A percentile compares a stretch with the other conserved stretches of the same genome.
Evolutionary conservation across 129 eudicot genomes (phyloP).

Genomic region (Saussurea involucrata): DNA sequence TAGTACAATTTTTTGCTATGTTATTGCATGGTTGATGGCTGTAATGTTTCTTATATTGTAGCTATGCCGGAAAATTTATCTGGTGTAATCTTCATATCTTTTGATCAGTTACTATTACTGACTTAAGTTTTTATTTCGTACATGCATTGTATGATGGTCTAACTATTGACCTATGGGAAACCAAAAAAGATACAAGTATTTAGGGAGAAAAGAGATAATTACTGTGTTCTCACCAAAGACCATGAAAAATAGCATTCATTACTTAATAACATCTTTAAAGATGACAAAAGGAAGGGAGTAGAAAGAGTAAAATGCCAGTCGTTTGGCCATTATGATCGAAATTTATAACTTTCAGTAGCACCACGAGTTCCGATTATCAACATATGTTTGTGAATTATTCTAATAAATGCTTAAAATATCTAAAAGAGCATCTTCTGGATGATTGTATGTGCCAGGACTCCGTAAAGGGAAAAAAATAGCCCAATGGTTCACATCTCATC

Average conservation of each 20-base stretch:
- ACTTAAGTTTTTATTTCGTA: constrained; percentile 1
- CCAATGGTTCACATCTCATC: constrained; percentile 66
- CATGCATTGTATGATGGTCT: constrained; percentile 10
- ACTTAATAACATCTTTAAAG: neutral
- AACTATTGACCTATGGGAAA: neutral
- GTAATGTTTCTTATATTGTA: neutral
- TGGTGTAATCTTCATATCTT: neutral
- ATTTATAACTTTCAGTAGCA: constrained; percentile 4
- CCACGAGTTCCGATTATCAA: neutral
- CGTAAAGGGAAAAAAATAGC: constrained; percentile 69
- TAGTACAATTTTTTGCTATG: neutral
- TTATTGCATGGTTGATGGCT: neutral
- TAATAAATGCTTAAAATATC: constrained; percentile 1
- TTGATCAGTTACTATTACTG: neutral
- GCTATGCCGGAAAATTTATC: neutral
- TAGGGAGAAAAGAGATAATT: neutral
- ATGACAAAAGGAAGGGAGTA: neutral
- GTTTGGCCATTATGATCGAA: neutral
- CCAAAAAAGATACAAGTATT: constrained; percentile 1
- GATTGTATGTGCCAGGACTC: constrained; percentile 44
- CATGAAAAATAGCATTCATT: neutral
- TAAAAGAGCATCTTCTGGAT: constrained; percentile 21
- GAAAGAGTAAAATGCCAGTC: neutral
- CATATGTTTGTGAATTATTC: neutral
- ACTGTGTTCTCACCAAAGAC: neutral